phyloP scores from a whole-genome alignment of 2,329 filamentous ascomycete genomes.

The Chrysoporthe cubensis region DNA sequence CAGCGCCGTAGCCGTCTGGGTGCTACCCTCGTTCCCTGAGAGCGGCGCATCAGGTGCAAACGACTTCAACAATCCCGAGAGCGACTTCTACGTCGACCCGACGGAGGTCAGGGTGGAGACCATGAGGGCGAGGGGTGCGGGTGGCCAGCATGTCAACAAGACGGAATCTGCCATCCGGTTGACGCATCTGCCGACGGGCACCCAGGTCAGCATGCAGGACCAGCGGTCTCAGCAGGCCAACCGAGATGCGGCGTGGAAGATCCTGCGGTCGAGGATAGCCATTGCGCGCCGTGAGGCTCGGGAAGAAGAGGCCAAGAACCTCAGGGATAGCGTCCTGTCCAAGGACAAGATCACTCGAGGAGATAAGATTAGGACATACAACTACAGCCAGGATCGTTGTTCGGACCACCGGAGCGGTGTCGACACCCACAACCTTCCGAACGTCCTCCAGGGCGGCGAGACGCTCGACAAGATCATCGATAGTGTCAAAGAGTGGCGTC shows the following conservation, averaged over 20 bases:
- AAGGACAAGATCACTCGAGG: constrained; percentile 83
- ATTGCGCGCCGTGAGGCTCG: constrained; percentile 78
- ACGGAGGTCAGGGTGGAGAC: constrained; percentile 83
- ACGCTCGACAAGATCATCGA: constrained; percentile 76
- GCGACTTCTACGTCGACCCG: constrained; percentile 88
- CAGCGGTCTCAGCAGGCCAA: constrained; percentile 89
- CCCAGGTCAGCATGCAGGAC: constrained; percentile 90
- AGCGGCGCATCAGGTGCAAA: constrained; percentile 47
- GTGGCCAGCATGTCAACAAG: constrained; percentile 97
- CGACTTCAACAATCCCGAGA: constrained; percentile 80
- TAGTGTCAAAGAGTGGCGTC: constrained; percentile 76
- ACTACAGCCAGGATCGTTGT: constrained; percentile 74
- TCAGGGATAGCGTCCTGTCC: constrained; percentile 79
- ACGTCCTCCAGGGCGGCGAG: constrained; percentile 76
- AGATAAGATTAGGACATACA: constrained; percentile 95
- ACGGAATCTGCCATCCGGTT: constrained; percentile 94
- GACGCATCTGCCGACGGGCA: constrained; percentile 87
- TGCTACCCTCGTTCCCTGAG: constrained; percentile 80
- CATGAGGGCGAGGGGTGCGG: constrained; percentile 89
- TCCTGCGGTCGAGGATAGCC: constrained; percentile 82
- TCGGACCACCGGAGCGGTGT: constrained; percentile 85
- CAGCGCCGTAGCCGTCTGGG: constrained; percentile 88
- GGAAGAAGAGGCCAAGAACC: constrained; percentile 75
- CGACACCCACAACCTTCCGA: constrained; percentile 78
- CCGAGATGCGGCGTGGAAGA: constrained; percentile 81